Evolutionary conservation across 345 rosid species (phyloP).

Genomic region (Xanthoceras sorbifolium): DNA sequence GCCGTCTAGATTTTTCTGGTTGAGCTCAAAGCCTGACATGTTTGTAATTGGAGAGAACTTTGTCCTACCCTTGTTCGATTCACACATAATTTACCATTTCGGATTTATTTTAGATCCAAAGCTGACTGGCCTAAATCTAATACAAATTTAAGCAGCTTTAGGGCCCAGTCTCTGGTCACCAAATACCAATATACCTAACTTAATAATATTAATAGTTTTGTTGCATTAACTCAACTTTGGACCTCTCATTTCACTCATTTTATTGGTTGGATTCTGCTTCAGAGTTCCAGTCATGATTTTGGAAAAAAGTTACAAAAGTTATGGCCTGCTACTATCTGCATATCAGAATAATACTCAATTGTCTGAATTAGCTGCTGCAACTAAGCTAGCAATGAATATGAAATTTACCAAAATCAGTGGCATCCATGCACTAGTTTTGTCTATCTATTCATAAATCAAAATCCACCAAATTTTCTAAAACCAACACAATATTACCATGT

Average conservation of each 20-base stretch:
- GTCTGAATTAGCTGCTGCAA: conserved; percentile 2
- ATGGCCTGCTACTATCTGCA: background rate
- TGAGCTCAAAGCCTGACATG: background rate
- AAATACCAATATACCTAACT: background rate
- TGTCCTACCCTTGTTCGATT: background rate
- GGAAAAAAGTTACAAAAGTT: background rate
- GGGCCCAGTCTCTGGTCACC: conserved; percentile 11
- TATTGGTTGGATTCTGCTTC: conserved; percentile 12
- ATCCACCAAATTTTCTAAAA: too few species aligned
- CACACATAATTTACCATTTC: background rate
- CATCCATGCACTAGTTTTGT: background rate
- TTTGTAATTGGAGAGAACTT: background rate
- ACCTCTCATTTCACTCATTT: conserved; percentile 3
- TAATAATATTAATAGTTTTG: background rate
- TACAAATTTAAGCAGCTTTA: conserved; percentile 2
- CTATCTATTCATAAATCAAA: too few species aligned
- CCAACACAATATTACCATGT: background rate
- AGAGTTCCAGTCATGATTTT: background rate
- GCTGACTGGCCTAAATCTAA: conserved; percentile 8
- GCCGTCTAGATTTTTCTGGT: background rate
- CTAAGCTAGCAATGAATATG: background rate
- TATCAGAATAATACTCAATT: background rate
- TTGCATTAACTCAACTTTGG: background rate
- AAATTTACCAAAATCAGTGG: background rate
- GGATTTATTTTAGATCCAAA: conserved; percentile 1